Evolutionary conservation across 164 flowering plant species (phyloP).

Genomic region (Vitis cinerea): DNA sequence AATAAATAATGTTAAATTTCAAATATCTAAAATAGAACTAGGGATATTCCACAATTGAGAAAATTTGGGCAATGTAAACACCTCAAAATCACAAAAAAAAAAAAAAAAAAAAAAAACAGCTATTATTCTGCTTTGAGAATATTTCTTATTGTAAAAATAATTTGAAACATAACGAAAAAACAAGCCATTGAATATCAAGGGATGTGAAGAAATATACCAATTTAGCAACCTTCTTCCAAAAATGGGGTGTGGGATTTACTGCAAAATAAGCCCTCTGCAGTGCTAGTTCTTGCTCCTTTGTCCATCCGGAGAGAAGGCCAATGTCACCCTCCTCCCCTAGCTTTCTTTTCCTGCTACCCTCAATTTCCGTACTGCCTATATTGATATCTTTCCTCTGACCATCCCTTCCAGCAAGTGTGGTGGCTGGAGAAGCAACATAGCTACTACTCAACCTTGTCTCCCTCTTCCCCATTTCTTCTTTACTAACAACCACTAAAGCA

Average conservation of each 20-base stretch:
- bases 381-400: constrained; percentile 10
- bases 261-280: constrained; percentile 72
- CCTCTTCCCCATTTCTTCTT: constrained; percentile 3
- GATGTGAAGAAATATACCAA: constrained; percentile 42
- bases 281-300: constrained; percentile 69
- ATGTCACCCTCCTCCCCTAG: constrained; percentile 18
- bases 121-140: no score
- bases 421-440: neutral
- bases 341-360: constrained; percentile 31
- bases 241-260: constrained; percentile 72
- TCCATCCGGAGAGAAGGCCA: constrained; percentile 51
- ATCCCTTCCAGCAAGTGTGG: neutral
- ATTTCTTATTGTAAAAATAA: no score
- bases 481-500: neutral
- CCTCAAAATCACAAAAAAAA: neutral
- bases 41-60: no score
- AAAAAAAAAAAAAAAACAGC: no score
- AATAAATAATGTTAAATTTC: no score
- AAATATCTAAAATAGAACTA: no score
- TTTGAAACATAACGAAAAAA: no score
- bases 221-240: constrained; percentile 91
- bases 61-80: neutral
- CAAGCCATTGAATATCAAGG: neutral
- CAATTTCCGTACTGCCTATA: constrained; percentile 14
- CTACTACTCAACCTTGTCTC: neutral